Evolutionary conservation across 73 alveolate species (phyloP).

Genomic region (Stentor coeruleus): DNA sequence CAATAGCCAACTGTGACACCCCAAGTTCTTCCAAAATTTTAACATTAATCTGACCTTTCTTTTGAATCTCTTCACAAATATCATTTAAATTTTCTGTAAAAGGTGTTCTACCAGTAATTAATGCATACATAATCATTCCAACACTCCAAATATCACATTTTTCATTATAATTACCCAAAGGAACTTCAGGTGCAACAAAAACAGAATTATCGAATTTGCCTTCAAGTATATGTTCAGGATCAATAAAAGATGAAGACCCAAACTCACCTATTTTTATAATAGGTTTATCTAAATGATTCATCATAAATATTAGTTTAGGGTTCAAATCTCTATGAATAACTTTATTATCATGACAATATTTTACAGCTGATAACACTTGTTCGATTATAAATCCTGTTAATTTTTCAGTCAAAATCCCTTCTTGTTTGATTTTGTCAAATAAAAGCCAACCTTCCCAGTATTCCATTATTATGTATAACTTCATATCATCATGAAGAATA

Average conservation of each 20-base stretch:
- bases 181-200: conserved; percentile 5
- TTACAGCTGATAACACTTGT: conserved; percentile 12
- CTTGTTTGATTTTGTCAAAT: conserved; percentile 15
- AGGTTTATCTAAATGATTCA: background rate
- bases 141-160: conserved; percentile 20
- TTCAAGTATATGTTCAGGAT: background rate
- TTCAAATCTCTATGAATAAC: conserved; percentile 16
- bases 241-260: conserved; percentile 4
- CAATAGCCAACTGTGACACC: background rate
- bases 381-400: background rate
- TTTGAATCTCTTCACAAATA: background rate
- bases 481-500: conserved; percentile 44
- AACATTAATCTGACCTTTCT: background rate
- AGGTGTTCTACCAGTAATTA: conserved; percentile 2
- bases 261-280: background rate
- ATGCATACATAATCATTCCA: background rate
- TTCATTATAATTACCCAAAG: conserved; percentile 6
- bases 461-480: conserved; percentile 34
- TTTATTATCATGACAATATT: background rate
- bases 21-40: background rate
- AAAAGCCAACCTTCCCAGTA: conserved; percentile 40
- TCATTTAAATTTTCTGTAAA: background rate
- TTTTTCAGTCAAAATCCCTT: background rate
- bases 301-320: background rate
- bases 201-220: background rate